phyloP scores from a whole-genome alignment of 371 early-diverging fungal genomes.

The Haplosporangium sp. region DNA sequence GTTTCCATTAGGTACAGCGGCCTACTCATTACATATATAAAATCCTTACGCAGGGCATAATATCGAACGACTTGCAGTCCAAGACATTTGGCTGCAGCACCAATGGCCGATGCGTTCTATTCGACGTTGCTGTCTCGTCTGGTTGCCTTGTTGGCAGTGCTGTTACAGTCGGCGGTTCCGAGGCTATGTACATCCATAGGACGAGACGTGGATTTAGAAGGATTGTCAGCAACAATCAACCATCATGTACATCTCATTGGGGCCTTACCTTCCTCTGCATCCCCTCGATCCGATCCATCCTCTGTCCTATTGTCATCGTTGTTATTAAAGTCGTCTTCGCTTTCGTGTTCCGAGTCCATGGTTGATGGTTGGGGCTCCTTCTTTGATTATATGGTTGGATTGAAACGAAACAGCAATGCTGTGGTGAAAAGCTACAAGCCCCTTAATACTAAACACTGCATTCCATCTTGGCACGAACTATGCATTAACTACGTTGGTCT shows the following conservation, averaged over 20 bases:
- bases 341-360: constrained; percentile 56
- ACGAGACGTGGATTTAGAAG: no score
- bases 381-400: no score
- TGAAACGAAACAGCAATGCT: no score
- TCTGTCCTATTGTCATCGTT: constrained; percentile 50
- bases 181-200: no score
- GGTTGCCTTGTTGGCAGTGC: not conserved
- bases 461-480: no score
- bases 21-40: not conserved
- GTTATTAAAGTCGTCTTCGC: constrained; percentile 49
- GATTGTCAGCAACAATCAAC: not conserved
- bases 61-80: constrained; percentile 65
- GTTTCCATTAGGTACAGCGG: no score
- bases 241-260: not conserved
- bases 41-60: constrained; percentile 63
- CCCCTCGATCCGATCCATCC: constrained; percentile 50
- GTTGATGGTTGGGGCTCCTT: no score
- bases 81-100: constrained; percentile 55
- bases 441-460: no score
- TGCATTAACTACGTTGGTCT: no score
- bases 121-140: constrained; percentile 27
- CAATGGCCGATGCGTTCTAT: constrained; percentile 53
- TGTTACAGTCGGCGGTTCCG: no score
- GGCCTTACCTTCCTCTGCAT: constrained; percentile 35
- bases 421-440: no score